Evolutionary conservation across 225 moss, liverwort and hornwort species (phyloP).

Genomic region (Physcomitrium patens): DNA sequence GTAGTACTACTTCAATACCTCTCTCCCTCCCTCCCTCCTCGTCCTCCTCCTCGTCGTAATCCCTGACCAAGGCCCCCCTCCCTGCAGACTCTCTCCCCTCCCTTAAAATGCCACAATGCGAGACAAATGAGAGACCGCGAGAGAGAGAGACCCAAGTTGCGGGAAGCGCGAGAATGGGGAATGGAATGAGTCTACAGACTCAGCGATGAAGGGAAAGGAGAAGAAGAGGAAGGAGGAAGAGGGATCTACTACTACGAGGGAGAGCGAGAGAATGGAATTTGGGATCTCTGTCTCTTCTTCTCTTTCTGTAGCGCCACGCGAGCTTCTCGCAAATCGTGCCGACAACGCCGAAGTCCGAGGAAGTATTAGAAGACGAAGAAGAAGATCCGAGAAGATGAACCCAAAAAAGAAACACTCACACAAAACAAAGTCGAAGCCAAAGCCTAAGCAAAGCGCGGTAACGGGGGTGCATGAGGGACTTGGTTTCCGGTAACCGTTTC

Average conservation of each 20-base stretch:
- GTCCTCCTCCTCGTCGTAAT: not conserved
- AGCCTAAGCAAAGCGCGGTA: no score
- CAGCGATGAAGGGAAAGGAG: no score
- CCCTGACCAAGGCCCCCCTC: no score
- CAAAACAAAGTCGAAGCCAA: no score
- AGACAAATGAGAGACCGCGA: not conserved
- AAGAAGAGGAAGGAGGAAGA: no score
- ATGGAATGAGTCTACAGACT: no score
- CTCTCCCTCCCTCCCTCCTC: not conserved
- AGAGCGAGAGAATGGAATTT: conserved; percentile 1
- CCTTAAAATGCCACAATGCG: no score
- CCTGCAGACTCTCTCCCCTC: not conserved
- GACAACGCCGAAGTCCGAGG: conserved; percentile 21
- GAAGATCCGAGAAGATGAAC: not conserved
- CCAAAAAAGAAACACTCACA: no score
- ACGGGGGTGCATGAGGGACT: not conserved
- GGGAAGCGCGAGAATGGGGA: not conserved
- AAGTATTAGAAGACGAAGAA: no score
- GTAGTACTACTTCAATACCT: conserved; percentile 15
- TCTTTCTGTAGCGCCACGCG: not conserved
- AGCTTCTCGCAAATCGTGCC: not conserved
- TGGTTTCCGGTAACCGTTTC: no score
- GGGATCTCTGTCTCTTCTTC: no score
- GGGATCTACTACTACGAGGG: no score
- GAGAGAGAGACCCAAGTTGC: not conserved